phyloP scores from a whole-genome alignment of 768 basidiomycete species.

The Leucogyrophana mollusca region DNA sequence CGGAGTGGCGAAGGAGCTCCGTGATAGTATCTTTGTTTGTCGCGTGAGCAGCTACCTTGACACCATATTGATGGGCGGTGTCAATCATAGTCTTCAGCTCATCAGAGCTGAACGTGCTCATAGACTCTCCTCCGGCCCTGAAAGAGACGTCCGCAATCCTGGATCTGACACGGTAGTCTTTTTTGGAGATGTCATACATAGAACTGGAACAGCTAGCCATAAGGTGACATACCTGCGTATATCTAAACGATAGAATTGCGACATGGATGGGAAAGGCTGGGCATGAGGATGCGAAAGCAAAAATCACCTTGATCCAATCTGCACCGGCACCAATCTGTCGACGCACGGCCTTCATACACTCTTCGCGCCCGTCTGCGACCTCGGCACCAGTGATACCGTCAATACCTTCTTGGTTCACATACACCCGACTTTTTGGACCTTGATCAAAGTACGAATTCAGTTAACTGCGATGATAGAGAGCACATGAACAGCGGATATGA shows the following conservation, averaged over 20 bases:
- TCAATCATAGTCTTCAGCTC: slow-evolving; percentile 51
- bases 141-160: slow-evolving; percentile 42
- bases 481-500: slow-evolving; percentile 7
- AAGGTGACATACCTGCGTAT: slow-evolving; percentile 43
- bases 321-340: slow-evolving; percentile 64
- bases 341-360: slow-evolving; percentile 53
- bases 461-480: not conserved
- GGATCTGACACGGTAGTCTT: slow-evolving; percentile 56
- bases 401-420: slow-evolving; percentile 47
- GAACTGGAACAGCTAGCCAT: slow-evolving; percentile 5
- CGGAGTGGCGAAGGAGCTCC: slow-evolving; percentile 22
- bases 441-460: not conserved
- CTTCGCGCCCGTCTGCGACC: slow-evolving; percentile 55
- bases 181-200: slow-evolving; percentile 5
- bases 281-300: not conserved
- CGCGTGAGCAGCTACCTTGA: slow-evolving; percentile 61
- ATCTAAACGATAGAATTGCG: slow-evolving; percentile 33
- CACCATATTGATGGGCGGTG: slow-evolving; percentile 49
- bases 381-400: slow-evolving; percentile 60
- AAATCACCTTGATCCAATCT: slow-evolving; percentile 63
- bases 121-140: slow-evolving; percentile 28
- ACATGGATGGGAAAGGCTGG: not conserved
- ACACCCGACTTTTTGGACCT: slow-evolving; percentile 55
- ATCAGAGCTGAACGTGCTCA: slow-evolving; percentile 42
- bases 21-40: slow-evolving; percentile 32